phyloP scores from a whole-genome alignment of 2,329 filamentous ascomycete species.

The Coniella lustricola region DNA sequence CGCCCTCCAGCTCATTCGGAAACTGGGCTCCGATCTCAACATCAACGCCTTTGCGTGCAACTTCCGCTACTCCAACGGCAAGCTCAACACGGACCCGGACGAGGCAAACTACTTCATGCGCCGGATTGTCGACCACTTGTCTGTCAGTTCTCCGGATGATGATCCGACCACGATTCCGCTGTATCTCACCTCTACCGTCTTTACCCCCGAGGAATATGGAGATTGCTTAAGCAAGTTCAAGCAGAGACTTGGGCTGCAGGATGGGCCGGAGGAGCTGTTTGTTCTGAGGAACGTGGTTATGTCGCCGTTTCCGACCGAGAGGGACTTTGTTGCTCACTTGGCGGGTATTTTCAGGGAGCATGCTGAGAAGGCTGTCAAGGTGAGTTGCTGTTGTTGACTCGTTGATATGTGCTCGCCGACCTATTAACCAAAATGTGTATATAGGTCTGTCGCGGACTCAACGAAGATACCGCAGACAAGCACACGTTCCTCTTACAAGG shows the following conservation, averaged over 20 bases:
- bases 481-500: slow-evolving; percentile 34
- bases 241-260: slow-evolving; percentile 29
- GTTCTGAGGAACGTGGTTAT: slow-evolving; percentile 42
- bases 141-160: slow-evolving; percentile 32
- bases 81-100: slow-evolving; percentile 35
- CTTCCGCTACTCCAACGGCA: slow-evolving; percentile 32
- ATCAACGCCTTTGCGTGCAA: slow-evolving; percentile 40
- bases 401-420: too few relatives aligned
- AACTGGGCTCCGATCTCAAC: slow-evolving; percentile 38
- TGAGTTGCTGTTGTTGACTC: background rate
- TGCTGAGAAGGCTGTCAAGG: slow-evolving; percentile 23
- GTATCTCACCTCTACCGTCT: slow-evolving; percentile 38
- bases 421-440: background rate
- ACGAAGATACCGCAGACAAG: slow-evolving; percentile 26
- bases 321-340: slow-evolving; percentile 32
- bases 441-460: slow-evolving; percentile 27
- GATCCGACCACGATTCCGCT: slow-evolving; percentile 34
- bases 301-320: slow-evolving; percentile 35
- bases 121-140: slow-evolving; percentile 34
- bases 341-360: slow-evolving; percentile 26
- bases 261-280: slow-evolving; percentile 30
- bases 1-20: slow-evolving; percentile 31
- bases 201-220: slow-evolving; percentile 33
- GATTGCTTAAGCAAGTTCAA: slow-evolving; percentile 35
- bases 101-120: slow-evolving; percentile 43